Evolutionary conservation across 2,329 filamentous ascomycete species (phyloP).

Genomic region (Aspergillus arachidicola): DNA sequence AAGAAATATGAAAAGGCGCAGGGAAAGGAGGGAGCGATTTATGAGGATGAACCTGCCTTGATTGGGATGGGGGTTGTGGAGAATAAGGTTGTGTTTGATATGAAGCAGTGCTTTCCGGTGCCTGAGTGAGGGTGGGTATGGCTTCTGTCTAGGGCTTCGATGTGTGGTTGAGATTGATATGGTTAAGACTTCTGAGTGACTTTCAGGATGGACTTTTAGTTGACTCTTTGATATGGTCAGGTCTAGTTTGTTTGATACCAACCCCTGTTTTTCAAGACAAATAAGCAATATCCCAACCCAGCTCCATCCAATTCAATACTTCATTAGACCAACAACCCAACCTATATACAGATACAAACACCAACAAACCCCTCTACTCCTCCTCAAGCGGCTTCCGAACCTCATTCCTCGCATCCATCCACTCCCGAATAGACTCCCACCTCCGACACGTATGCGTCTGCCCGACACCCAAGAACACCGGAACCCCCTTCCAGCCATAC

Average conservation of each 20-base stretch:
- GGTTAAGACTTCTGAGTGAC: rapidly evolving
- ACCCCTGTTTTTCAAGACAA: too few species aligned
- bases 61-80: background rate
- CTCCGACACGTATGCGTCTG: background rate
- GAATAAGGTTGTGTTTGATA: background rate
- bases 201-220: too few species aligned
- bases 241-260: background rate
- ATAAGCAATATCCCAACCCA: too few species aligned
- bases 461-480: background rate
- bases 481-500: background rate
- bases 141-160: too few species aligned
- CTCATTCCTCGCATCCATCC: background rate
- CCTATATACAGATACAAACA: background rate
- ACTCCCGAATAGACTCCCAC: background rate
- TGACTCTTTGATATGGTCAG: background rate
- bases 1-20: too few species aligned
- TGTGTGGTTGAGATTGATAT: too few species aligned
- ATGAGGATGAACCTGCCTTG: too few species aligned
- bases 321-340: background rate
- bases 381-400: background rate
- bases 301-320: rapidly evolving
- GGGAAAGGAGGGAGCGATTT: too few species aligned
- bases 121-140: background rate
- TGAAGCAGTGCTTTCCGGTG: background rate
- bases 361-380: background rate